Evolutionary conservation across 208 protist species (phyloP).

Genomic region (Vickermania spadyakhi): DNA sequence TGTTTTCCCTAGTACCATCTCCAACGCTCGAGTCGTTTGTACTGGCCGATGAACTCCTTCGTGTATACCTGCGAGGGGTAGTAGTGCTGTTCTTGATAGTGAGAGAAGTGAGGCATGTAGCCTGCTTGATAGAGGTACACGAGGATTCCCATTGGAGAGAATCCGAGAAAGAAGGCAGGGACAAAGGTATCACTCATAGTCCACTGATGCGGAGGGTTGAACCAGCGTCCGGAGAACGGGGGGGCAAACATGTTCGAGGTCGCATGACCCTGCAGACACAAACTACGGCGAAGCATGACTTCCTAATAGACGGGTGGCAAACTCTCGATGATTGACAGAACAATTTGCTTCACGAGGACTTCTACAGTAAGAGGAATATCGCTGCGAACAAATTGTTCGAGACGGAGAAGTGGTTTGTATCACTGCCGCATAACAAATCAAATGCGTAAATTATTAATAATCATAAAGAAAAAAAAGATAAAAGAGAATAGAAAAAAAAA

Average conservation of each 20-base stretch:
- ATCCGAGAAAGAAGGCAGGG: conserved; percentile 70
- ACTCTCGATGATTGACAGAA: too few species aligned
- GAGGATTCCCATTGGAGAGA: conserved; percentile 68
- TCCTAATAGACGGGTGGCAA: too few species aligned
- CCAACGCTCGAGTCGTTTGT: conserved; percentile 86
- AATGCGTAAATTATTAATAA: too few species aligned
- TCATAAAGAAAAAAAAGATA: too few species aligned
- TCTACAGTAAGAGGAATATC: too few species aligned
- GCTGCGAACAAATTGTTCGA: too few species aligned
- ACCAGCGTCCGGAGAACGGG: conserved; percentile 83
- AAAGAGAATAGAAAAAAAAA: too few species aligned
- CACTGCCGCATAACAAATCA: too few species aligned
- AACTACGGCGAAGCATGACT: conserved; percentile 75
- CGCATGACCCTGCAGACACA: conserved; percentile 54
- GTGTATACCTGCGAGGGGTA: conserved; percentile 84
- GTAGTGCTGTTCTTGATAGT: conserved; percentile 90
- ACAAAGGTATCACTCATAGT: conserved; percentile 86
- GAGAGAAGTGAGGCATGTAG: conserved; percentile 88
- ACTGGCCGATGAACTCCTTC: conserved; percentile 90
- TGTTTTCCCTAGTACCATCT: conserved; percentile 65
- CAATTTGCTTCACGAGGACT: too few species aligned
- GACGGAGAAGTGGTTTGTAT: too few species aligned
- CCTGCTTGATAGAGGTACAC: conserved; percentile 82
- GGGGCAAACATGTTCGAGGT: conserved; percentile 87
- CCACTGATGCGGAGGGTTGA: conserved; percentile 89